A percentile compares a stretch with the other conserved stretches of the same genome.
phyloP scores from a whole-genome alignment of 768 basidiomycete genomes.

The Lanmaoa rubissima region DNA sequence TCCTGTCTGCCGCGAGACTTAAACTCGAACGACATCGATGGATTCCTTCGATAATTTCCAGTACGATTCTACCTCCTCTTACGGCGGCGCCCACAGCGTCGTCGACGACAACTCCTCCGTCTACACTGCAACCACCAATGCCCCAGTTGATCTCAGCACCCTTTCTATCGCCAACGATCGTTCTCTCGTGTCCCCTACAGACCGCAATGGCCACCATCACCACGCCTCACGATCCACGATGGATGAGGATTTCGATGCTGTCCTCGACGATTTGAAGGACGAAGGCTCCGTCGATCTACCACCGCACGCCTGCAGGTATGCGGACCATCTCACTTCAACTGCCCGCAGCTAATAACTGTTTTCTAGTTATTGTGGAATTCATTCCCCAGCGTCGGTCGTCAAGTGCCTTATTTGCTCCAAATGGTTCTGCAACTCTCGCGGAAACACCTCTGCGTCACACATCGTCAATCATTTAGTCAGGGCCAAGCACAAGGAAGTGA shows the following conservation, averaged over 20 bases:
- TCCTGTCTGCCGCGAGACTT: neutral
- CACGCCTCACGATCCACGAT: constrained; percentile 37
- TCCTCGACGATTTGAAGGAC: constrained; percentile 86
- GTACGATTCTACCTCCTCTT: constrained; percentile 80
- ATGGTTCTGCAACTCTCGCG: constrained; percentile 99
- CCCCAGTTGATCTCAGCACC: constrained; percentile 59
- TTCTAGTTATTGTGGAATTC: constrained; percentile 93
- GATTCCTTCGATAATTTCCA: constrained; percentile 86
- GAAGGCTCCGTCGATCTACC: constrained; percentile 77
- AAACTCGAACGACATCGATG: constrained; percentile 43
- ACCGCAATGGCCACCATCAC: constrained; percentile 39
- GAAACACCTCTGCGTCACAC: constrained; percentile 96
- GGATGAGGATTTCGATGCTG: constrained; percentile 88
- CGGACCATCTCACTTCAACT: constrained; percentile 7
- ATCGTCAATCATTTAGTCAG: constrained; percentile 99
- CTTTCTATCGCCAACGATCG: constrained; percentile 69
- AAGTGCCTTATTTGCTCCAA: constrained; percentile 90
- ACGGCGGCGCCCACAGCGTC: constrained; percentile 63
- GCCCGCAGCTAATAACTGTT: constrained; percentile 9
- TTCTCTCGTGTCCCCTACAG: constrained; percentile 41
- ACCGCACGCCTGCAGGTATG: constrained; percentile 93
- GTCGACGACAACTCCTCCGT: constrained; percentile 81
- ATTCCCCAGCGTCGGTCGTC: constrained; percentile 95
- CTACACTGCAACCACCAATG: constrained; percentile 69
- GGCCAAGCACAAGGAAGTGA: constrained; percentile 98